Conservation (phyloP, 805 yeast genomes). For the Starmera quercuum region DNA sequence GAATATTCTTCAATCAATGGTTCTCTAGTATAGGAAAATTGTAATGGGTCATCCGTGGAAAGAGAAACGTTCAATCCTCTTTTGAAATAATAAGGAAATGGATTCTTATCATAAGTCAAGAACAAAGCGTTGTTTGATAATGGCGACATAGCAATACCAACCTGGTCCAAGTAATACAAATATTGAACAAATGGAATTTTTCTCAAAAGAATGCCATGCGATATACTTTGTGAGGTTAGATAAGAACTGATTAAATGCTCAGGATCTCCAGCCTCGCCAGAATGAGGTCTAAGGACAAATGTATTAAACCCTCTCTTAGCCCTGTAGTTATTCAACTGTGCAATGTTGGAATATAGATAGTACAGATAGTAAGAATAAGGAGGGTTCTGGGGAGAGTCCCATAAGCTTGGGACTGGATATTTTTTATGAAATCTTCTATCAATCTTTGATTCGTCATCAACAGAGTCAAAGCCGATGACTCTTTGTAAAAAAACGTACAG, state of each 20-base stretch:
- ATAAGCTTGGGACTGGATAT: slow-evolving; percentile 77
- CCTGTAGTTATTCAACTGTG: slow-evolving; percentile 83
- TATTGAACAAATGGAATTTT: slow-evolving; percentile 95
- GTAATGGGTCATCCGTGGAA: slow-evolving; percentile 96
- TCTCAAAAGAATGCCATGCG: slow-evolving; percentile 90
- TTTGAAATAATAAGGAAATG: slow-evolving; percentile 84
- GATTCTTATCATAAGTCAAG: slow-evolving; percentile 93
- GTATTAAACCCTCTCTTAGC: slow-evolving; percentile 70
- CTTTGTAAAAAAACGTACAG: slow-evolving; percentile 81
- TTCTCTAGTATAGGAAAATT: slow-evolving; percentile 93
- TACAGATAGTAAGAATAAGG: slow-evolving; percentile 96
- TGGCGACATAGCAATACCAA: slow-evolving; percentile 98
- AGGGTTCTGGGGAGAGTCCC: slow-evolving; percentile 79
- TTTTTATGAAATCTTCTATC: slow-evolving; percentile 79
- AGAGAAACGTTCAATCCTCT: slow-evolving; percentile 91
- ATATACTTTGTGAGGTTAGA: slow-evolving; percentile 82
- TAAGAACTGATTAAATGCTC: slow-evolving; percentile 91
- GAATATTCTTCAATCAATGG: slow-evolving; percentile 97
- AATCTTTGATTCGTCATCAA: slow-evolving; percentile 92
- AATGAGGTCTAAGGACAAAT: slow-evolving; percentile 92
- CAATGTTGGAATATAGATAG: slow-evolving; percentile 79
- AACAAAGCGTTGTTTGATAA: slow-evolving; percentile 93
- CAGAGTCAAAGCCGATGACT: slow-evolving; percentile 96
- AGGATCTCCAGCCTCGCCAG: slow-evolving; percentile 99
- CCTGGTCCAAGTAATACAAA: slow-evolving; percentile 85